Base-by-base conservation (phyloP, 176 grass and related monocot genomes). In the Areca catechu region DNA sequence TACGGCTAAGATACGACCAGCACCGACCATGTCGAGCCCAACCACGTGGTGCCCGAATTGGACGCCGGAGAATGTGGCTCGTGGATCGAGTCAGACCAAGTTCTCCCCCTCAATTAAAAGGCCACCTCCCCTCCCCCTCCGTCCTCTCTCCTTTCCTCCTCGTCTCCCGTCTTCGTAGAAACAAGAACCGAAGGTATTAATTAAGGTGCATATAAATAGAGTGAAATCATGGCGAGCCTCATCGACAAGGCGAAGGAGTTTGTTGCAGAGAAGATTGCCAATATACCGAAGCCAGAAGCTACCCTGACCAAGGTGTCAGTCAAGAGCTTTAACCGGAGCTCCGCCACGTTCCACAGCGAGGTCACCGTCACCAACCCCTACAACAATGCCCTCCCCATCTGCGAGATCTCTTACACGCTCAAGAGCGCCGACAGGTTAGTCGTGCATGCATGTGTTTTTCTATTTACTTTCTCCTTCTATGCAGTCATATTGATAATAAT, bases 191-290 rank as follows among this genome's bases (percentile, higher is more conserved):
- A 34, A 34, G 30, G 30, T 1, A 34, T 34, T 7, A 7, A 34
- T 34, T 7, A 7, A 9, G 7, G 30, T 34, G 30, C 6, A 57
- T 17, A 48, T 57, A 58, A 17, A 5, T 3, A 23, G 22, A 16
- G n/a, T 18, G 58, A 19, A 21, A 50, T 10, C 58, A 89, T 89
- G 86, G 17, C 86, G 70, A 57, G 81, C 16, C 28, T 95, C 50
- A 24, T 95, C 43, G 83, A 95, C 91, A 90, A 90, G 83, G 91
- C 83, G 19, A 90, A 95, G 80, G 80, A n/a, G 51, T 95, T 95
- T 79, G 80, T 95, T 15, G 82, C 74, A 19, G 86, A 95, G 21
- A 95, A 95, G 77, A 68, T 95, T 62, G 90, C 86, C 53, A 65
- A 80, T 60, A 43, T 95, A 55, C 82, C 82, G n/a, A 90, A 84